Base-by-base conservation (phyloP, 805 yeast genomes). In the Candida yuanshanica region DNA sequence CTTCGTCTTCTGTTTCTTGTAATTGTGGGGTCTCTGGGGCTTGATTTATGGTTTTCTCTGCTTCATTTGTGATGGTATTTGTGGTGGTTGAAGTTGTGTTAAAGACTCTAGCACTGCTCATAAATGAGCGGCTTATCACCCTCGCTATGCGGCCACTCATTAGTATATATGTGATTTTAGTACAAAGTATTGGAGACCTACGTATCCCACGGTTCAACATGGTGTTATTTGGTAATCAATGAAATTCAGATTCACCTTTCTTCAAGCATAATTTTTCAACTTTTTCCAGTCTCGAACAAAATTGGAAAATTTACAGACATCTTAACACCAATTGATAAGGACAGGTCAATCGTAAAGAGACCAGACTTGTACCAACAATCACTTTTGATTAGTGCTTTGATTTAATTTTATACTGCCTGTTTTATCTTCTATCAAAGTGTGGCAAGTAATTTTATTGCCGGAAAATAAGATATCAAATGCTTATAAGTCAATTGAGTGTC, bases 191-290 rank as follows among this genome's bases (percentile, higher is more conserved):
- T n/a, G 14, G 16, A 14, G 6, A 36, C 44, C 8, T 37, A 41
- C 44, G 36, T 37, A 45, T 32, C 20, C 34, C 36, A 36, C 48
- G 46, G 23, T 33, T 34, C 29, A 45, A 34, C 48, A 45, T 45
- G 12, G 14, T 24, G 2, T 12, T 25, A 5, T 5, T 2, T 18
- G 32, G 8, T 10, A 31, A 4, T 17, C 14, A 5, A 4, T 29
- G 33, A 18, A n/a, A 5, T 10, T 4, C 10, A 10, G 8, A 17
- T 7, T 31, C 22, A 4, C 6, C 22, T n/a, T 12, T 17, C 22
- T 18, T 31, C 22, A 16, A 17, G 20, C 24, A 21, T 20, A 20
- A 20, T 25, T 18, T 37, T 37, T 20, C 36, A 25, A 14, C 12
- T 29, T 42, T 38, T 39, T 39, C 20, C 33, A 29, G 14, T 25